Evolutionary conservation across 208 protist genomes (phyloP), one percentile per base, ranked within the genome.

Genomic region (Wallacemonas collosoma): DNA sequence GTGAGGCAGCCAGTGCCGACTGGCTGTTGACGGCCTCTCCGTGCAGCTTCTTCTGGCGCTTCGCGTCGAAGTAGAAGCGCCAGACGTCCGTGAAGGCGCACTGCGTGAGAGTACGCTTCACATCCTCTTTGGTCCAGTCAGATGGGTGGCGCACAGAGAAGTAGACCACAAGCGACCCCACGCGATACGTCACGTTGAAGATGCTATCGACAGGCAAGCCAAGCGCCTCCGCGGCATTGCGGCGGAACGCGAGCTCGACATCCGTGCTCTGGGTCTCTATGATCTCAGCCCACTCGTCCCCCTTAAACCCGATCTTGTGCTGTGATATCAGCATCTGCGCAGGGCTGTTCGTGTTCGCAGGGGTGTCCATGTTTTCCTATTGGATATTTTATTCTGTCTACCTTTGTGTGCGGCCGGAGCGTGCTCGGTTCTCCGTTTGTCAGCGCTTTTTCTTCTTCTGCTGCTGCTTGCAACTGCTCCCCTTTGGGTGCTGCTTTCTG

Each of bases 271-370:
- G 64, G 63, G 47, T 35, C 15, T 67, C 50, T 11, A 80, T 15
- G 55, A 83, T 71, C 1, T 71, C 56, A 12, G 61, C 15, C 83
- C 81, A 89, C 48, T 82, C 79, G 43, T 87, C 79, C 2, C 77
- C 81, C 38, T 79, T 77, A 62, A 89, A 89, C n/a, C 75, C 69
- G 9, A 92, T 68, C 57, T 81, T 82, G 48, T 86, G 87, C 54
- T 66, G 15, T 8, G 80, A 83, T 45, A 79, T 71, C 6, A 80
- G 68, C 17, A 68, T 65, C 38, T 77, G 35, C 6, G 60, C 5
- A 35, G 38, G 11, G 26, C 60, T 65, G 40, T 26, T 0, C 26
- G 26, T 26, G 26, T 26, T 26, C 6, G 60, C 5, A 35, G 38
- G 11, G 26, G 41, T 65, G 40, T 65, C 60, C 60, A 65, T 65